These are phyloP conservation scores for Pholiota conissans DNA, from an alignment of 768 basidiomycete genomes.

Conservation along the genomic window DNA sequence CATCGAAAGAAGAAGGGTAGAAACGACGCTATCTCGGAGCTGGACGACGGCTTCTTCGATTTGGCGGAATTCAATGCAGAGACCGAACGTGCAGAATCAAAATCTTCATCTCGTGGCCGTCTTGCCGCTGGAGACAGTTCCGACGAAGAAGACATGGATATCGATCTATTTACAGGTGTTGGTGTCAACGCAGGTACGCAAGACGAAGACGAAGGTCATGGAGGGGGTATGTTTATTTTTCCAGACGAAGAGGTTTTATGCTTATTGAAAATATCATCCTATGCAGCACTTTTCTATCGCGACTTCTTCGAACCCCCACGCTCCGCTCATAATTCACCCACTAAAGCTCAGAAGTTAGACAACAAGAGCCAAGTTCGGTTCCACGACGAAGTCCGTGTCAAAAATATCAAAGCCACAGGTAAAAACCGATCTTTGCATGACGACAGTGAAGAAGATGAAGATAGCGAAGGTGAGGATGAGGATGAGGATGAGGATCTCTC, in stretches of 20 bases:
- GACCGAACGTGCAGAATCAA: conserved; percentile 76
- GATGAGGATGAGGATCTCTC: conserved; percentile 21
- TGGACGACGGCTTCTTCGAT: conserved; percentile 92
- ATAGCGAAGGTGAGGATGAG: conserved; percentile 52
- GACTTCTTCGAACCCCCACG: conserved; percentile 81
- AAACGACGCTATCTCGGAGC: conserved; percentile 29
- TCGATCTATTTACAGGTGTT: conserved; percentile 72
- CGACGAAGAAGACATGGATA: conserved; percentile 51
- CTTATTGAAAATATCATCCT: background rate
- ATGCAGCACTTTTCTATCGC: conserved; percentile 60
- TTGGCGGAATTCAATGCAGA: conserved; percentile 86
- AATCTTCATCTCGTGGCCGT: conserved; percentile 56
- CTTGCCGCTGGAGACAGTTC: conserved; percentile 52
- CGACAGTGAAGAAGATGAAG: conserved; percentile 35
- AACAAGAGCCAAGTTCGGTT: conserved; percentile 65
- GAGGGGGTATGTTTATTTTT: conserved; percentile 35
- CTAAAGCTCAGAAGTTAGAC: conserved; percentile 14
- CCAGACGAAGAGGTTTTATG: background rate
- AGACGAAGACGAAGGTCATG: conserved; percentile 43
- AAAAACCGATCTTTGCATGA: conserved; percentile 60
- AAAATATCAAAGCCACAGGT: conserved; percentile 73
- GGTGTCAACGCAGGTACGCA: conserved; percentile 44
- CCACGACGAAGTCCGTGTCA: conserved; percentile 78
- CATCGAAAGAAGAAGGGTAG: conserved; percentile 24
- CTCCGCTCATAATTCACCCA: conserved; percentile 14